phyloP scores from a whole-genome alignment of 2,329 filamentous ascomycete genomes.

The Hypoxylon rubiginosum region DNA sequence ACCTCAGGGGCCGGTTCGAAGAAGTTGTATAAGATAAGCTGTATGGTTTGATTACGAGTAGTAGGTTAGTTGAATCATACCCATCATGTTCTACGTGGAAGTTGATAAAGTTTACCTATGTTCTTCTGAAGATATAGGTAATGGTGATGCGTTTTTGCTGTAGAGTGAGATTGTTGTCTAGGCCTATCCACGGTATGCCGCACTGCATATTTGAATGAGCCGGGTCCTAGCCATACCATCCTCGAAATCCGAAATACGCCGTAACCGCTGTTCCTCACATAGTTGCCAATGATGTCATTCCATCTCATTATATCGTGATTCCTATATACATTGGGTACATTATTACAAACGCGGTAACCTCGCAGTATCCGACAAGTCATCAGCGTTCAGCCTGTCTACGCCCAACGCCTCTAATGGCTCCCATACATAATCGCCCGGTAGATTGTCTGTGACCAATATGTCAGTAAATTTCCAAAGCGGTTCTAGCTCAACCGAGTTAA shows the following conservation, averaged over 20 bases:
- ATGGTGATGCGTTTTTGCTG: neutral
- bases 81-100: conserved; percentile 7
- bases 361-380: conserved; percentile 4
- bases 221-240: conserved; percentile 2
- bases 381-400: conserved; percentile 45
- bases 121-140: neutral
- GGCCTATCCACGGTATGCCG: neutral
- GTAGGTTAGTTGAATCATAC: conserved; percentile 24
- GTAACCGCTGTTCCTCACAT: conserved; percentile 25
- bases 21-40: conserved; percentile 31
- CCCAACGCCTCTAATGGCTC: conserved; percentile 44
- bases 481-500: neutral
- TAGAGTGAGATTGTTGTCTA: neutral
- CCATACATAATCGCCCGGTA: conserved; percentile 50
- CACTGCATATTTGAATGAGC: neutral
- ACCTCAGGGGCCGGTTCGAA: neutral
- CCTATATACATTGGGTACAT: neutral
- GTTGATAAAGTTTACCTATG: neutral
- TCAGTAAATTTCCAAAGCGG: conserved; percentile 26
- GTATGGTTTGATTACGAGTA: conserved; percentile 14
- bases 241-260: conserved; percentile 30
- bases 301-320: neutral
- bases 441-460: conserved; percentile 37
- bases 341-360: neutral
- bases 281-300: neutral